Evolutionary conservation across 2,329 filamentous ascomycete species (phyloP), one percentile per base, ranked within the genome.

Genomic region (Chaetomiaceae sp.): DNA sequence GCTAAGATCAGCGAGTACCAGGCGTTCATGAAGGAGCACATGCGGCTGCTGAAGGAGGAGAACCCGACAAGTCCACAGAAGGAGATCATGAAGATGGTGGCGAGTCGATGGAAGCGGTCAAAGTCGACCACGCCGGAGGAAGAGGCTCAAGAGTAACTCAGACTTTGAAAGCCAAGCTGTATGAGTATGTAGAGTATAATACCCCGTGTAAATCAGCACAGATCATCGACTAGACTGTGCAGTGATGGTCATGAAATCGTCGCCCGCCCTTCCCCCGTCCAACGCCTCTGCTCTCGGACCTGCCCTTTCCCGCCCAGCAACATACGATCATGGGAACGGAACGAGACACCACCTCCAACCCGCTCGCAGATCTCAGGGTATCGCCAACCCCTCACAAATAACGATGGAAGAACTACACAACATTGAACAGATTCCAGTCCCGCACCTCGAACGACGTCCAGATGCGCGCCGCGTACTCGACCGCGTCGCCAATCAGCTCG

Each of bases 361-460:
- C n/a, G n/a, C n/a, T n/a, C n/a, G 2, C 30, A 4, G 11, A 44
- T 17, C 30, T 17, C 22, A 42, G 5, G 19, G 14, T 17, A 10
- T 10, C 15, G 10, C 14, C 34, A 32, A 14, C 32, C 34, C 18
- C 8, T 36, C 14, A 15, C 11, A 5, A 24, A 38, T 18, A 5
- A 27, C 11, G 8, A 10, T 2, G 36, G 6, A 24, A 6, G 7
- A 5, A 11, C 9, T 40, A 18, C 19, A 69, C 53, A 58, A 68
- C 65, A 18, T 66, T 68, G 53, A 95, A 95, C 32, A 95, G 68
- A 0, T 72, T 74, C 85, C 86, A 95, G 62, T 95, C 85, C 66
- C 81, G 82, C 47, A 96, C 76, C 60, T 85, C 79, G 58, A 96
- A 84, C 0, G 75, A 83, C 61, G 79, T 75, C 73, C 87, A 79